Conservation (phyloP, 176 grass and related monocot species). For the Hordeum marinum region DNA sequence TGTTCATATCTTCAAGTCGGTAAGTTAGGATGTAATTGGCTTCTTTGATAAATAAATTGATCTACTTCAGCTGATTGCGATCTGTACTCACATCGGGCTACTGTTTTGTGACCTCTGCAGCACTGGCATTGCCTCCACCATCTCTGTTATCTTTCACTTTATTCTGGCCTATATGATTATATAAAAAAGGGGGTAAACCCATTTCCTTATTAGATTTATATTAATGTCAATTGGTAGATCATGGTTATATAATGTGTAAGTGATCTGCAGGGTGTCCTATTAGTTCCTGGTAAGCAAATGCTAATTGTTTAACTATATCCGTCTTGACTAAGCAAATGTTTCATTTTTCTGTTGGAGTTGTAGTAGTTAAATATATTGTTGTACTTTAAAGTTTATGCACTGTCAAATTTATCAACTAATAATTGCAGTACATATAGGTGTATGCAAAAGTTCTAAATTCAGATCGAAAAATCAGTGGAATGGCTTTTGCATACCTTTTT, state of each 20-base stretch:
- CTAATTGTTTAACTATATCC: too few species aligned
- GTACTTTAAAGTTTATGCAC: neutral
- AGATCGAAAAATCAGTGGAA: neutral
- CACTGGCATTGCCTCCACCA: neutral
- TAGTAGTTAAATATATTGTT: neutral
- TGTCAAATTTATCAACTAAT: neutral
- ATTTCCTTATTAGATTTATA: too few species aligned
- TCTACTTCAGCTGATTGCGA: too few species aligned
- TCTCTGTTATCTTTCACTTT: neutral
- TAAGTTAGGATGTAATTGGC: neutral
- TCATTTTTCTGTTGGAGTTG: neutral
- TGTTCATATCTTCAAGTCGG: neutral
- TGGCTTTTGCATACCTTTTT: neutral
- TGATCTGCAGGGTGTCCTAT: too few species aligned
- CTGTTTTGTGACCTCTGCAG: too few species aligned
- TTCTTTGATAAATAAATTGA: neutral
- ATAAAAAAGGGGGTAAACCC: too few species aligned
- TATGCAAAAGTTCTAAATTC: neutral
- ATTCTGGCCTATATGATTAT: neutral
- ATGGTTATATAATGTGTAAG: neutral
- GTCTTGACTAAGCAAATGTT: neutral
- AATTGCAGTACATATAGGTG: neutral
- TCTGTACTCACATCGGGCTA: too few species aligned
- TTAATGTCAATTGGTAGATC: too few species aligned
- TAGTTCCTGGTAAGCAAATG: neutral